phyloP scores from a whole-genome alignment of 495 filamentous ascomycete species.

The Trichoderma erinaceum region DNA sequence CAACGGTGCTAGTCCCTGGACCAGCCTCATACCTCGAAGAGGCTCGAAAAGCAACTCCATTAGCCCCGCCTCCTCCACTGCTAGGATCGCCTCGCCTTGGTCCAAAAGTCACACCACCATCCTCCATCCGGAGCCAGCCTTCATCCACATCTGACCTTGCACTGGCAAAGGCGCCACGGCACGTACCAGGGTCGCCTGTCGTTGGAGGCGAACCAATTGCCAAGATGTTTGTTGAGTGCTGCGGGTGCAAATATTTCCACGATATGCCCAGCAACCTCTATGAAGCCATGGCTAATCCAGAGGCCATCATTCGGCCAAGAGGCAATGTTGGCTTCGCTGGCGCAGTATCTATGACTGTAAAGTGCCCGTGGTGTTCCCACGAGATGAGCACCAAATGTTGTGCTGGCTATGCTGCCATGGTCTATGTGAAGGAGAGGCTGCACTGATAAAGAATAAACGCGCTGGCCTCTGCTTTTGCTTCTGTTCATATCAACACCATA shows the following conservation, averaged over 20 bases:
- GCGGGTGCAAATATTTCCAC: constrained; percentile 74
- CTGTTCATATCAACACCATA: neutral
- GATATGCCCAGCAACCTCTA: constrained; percentile 72
- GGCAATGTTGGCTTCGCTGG: constrained; percentile 37
- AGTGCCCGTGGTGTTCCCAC: constrained; percentile 75
- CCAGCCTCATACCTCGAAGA: constrained; percentile 14
- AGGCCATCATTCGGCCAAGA: constrained; percentile 35
- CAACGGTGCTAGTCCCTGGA: neutral
- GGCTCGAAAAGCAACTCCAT: constrained; percentile 7
- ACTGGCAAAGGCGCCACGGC: neutral
- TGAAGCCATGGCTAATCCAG: constrained; percentile 63
- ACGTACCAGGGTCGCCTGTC: neutral
- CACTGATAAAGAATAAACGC: constrained; percentile 41
- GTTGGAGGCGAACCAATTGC: constrained; percentile 45
- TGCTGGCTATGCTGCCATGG: constrained; percentile 63
- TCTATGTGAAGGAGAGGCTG: constrained; percentile 61
- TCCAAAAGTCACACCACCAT: constrained; percentile 4
- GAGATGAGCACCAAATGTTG: constrained; percentile 68
- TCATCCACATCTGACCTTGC: constrained; percentile 4
- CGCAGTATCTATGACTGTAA: constrained; percentile 51
- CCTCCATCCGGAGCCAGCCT: neutral
- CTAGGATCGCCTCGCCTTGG: constrained; percentile 2
- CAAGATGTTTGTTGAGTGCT: constrained; percentile 78
- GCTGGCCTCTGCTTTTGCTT: neutral
- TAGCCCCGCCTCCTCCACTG: constrained; percentile 9